Evolutionary conservation across 1,284 basidiomycete genomes (phyloP), one percentile per base, ranked within the genome.

Genomic region (Filobasidium uniguttulatum): DNA sequence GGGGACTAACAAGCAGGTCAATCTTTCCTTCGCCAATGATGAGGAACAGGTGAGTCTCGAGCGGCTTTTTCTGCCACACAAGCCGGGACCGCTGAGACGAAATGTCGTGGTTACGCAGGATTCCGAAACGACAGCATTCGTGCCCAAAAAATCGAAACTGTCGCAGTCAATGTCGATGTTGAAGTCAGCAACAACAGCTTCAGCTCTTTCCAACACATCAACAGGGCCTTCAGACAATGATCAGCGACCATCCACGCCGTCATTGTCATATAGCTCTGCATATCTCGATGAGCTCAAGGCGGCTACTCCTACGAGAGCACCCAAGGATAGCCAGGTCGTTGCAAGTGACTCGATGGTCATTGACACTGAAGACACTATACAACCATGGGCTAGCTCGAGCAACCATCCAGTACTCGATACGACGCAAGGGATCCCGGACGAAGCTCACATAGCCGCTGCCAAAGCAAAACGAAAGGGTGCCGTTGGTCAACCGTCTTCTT

Each of bases 261-360:
- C 10, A 20, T 20, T 33, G 3, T 64, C 60, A 12, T 94, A 94
- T 63, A 81, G 83, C 53, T 73, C 77, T 25, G 82, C 81, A 47
- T 82, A 89, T 64, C 75, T 93, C 14, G 77, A 81, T 19, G 77
- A 90, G 61, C 75, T 93, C 36, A 90, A 85, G 71, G 85, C 85
- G 1, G 80, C 75, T 52, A 90, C 86, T 0, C 80, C 79, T 1
- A 68, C 78, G 15, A 75, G 81, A 46, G 77, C 76, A 1, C 65
- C 71, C 1, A 58, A n/a, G n/a, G n/a, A n/a, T n/a, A n/a, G n/a
- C n/a, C n/a, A n/a, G n/a, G n/a, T n/a, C n/a, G n/a, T n/a, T n/a
- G n/a, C n/a, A n/a, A n/a, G n/a, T n/a, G n/a, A n/a, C n/a, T n/a
- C n/a, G n/a, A n/a, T n/a, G n/a, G n/a, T n/a, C n/a, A n/a, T n/a